These are phyloP conservation scores for Pyracantha coccinea DNA, from an alignment of 331 rosid species.

Conservation along the genomic window DNA sequence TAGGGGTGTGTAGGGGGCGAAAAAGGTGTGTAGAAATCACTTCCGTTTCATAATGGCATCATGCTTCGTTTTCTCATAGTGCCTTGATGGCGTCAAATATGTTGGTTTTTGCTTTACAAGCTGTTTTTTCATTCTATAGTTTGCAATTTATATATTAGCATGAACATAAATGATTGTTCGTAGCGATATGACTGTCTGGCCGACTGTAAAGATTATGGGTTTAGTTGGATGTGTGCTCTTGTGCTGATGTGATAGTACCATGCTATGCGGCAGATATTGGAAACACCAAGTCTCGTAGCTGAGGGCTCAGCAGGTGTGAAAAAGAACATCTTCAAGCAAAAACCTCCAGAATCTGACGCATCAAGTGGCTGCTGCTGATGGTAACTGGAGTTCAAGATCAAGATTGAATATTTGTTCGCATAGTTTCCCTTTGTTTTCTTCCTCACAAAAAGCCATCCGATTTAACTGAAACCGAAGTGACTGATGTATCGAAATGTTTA, in stretches of 20 bases:
- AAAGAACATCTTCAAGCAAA: constrained; percentile 70
- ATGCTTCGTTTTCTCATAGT: background rate
- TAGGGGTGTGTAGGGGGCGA: background rate
- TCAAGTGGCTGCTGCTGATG: constrained; percentile 69
- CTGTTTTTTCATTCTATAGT: background rate
- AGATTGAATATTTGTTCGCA: background rate
- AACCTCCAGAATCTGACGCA: constrained; percentile 36
- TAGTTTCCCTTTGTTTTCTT: background rate
- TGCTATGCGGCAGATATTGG: constrained; percentile 54
- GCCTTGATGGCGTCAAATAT: background rate
- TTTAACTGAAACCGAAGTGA: background rate
- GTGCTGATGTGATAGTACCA: background rate
- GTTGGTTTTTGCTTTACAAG: background rate
- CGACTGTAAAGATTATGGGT: background rate
- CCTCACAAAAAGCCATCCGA: background rate
- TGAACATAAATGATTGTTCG: background rate
- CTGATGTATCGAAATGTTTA: background rate
- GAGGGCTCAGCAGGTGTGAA: constrained; percentile 64
- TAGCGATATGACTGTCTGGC: background rate
- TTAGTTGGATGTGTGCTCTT: background rate
- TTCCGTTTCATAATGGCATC: background rate
- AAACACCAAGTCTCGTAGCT: constrained; percentile 64
- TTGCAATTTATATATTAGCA: background rate
- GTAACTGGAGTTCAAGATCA: constrained; percentile 9
- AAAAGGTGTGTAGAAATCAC: background rate